Base-by-base conservation (phyloP, 1,284 basidiomycete species). In the Heterobasidion parviporum region DNA sequence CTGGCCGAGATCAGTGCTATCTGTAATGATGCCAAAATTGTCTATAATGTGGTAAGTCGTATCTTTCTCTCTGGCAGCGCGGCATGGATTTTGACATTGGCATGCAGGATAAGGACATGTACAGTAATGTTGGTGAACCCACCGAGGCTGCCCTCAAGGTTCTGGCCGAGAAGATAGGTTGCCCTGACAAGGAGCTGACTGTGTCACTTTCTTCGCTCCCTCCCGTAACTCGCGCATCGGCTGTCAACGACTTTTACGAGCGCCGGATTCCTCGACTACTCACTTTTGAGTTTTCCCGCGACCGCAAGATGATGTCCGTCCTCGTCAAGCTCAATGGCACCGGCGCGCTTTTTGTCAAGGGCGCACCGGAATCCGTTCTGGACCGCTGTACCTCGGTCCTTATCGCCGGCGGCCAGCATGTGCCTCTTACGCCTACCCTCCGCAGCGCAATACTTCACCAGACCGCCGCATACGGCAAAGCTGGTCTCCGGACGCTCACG, bases 241-340 rank as follows among this genome's bases (percentile, higher is more conserved):
- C 88, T 43, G 81, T 98, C 70, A 93, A 90, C 74, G 85, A 89
- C 53, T 81, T 87, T 70, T 87, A 91, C 66, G 90, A 94, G 62
- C 75, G 77, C 51, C 77, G 74, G 18, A 86, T 93, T 65, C 77
- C 85, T 16, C 86, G 94, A 58, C 77, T 97, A 10, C 74, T 96
- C 61, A 98, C 95, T 2, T 95, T 99, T 67, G 96, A 98, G 70
- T 99, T 99, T 73, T 92, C 93, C 33, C 88, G 96, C 38, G 97
- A 99, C 71, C 90, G 96, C 69, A 99, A 98, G 75, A 95, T 94
- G 81, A 99, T 98, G 96, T 98, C 95, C 26, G 94, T 56, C 50
- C 55, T 56, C 14, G 64, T 71, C 6, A 63, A 59, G 46, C 72
- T 80, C 58, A 78, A 83, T 59, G 80, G 78, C 9, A 70, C 71